These are phyloP conservation scores for Takakia lepidozioides DNA, from an alignment of 225 moss, liverwort and hornwort species.

Conservation along the genomic window DNA sequence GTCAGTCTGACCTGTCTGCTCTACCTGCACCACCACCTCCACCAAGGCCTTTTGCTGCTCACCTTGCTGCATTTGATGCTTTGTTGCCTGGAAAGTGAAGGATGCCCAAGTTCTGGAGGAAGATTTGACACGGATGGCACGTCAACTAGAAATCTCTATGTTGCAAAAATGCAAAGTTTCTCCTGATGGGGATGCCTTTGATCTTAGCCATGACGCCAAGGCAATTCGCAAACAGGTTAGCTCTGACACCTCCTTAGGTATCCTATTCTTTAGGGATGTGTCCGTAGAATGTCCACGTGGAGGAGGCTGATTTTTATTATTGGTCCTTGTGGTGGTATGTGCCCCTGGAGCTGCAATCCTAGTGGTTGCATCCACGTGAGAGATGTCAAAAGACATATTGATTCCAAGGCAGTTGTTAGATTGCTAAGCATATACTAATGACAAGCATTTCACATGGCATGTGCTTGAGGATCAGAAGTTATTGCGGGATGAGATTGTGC, in stretches of 20 bases:
- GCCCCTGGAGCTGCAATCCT: too few species aligned
- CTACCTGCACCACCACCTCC: slow-evolving; percentile 18
- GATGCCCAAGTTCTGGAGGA: slow-evolving; percentile 55
- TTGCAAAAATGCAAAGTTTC: slow-evolving; percentile 49
- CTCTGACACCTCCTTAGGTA: too few species aligned
- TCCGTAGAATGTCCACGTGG: too few species aligned
- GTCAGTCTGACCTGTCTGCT: slow-evolving; percentile 27
- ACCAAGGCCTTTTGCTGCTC: slow-evolving; percentile 58
- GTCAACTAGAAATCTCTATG: slow-evolving; percentile 59
- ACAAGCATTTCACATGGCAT: slow-evolving; percentile 16
- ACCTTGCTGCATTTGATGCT: slow-evolving; percentile 53
- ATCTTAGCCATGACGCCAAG: slow-evolving; percentile 36
- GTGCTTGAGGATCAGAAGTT: slow-evolving; percentile 62
- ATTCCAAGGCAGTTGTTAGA: too few species aligned
- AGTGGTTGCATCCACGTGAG: too few species aligned
- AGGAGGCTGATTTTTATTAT: background rate
- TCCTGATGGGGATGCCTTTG: slow-evolving; percentile 16
- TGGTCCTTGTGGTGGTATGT: too few species aligned
- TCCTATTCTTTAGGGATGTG: too few species aligned
- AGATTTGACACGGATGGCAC: slow-evolving; percentile 65
- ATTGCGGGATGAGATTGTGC: slow-evolving; percentile 39
- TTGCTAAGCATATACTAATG: too few species aligned
- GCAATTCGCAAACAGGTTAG: slow-evolving; percentile 52
- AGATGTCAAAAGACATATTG: too few species aligned
- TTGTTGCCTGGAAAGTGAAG: slow-evolving; percentile 68